These are phyloP conservation scores for Pedinophyceae sp. DNA, from an alignment of 139 green algal species.

Conservation along the genomic window DNA sequence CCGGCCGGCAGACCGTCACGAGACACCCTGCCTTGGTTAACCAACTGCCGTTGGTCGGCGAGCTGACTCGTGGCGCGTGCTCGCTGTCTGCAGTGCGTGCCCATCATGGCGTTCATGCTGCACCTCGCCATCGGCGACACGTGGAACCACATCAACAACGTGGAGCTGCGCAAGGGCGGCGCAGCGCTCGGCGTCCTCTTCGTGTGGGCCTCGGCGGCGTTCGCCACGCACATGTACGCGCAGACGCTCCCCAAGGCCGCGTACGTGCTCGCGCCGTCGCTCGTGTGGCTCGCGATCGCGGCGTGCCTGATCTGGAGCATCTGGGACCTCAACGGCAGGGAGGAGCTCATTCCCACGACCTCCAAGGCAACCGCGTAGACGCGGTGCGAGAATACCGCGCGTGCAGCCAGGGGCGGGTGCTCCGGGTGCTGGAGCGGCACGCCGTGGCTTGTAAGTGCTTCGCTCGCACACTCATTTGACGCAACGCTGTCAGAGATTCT, in stretches of 20 bases:
- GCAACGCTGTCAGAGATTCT: no score
- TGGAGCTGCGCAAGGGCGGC: constrained; percentile 8
- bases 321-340: constrained; percentile 12
- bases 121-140: constrained; percentile 23
- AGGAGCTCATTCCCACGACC: constrained; percentile 5
- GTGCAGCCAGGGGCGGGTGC: no score
- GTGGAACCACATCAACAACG: constrained; percentile 24
- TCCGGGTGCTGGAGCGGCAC: no score
- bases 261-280: constrained; percentile 1
- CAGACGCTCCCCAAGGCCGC: background rate
- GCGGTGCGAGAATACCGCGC: no score
- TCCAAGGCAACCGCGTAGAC: no score
- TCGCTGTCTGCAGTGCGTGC: no score
- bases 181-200: background rate
- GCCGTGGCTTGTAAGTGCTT: no score
- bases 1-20: no score
- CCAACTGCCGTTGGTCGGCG: no score
- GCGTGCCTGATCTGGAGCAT: constrained; percentile 9
- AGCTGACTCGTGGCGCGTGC: no score
- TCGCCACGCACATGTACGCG: constrained; percentile 1
- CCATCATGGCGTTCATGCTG: constrained; percentile 7
- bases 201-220: constrained; percentile 2
- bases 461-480: no score
- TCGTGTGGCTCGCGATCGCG: constrained; percentile 6
- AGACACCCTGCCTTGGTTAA: no score